Base-by-base conservation (phyloP, 2,329 filamentous ascomycete genomes). In the Pseudopithomyces maydicus region DNA sequence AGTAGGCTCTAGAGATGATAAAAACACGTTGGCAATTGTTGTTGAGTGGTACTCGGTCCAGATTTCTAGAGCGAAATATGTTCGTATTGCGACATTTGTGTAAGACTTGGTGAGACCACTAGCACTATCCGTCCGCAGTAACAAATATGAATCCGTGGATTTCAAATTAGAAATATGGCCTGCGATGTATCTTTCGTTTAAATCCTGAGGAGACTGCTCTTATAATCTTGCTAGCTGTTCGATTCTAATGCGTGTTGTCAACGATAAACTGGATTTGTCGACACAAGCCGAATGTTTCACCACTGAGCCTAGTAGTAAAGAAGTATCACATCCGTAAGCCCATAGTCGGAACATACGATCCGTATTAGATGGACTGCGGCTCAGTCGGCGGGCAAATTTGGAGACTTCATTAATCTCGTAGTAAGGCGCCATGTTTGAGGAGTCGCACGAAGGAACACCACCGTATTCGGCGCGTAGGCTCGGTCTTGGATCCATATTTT, bases 391-490 rank as follows among this genome's bases (percentile, higher is more conserved):
- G 44, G 38, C 42, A 57, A 60, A 55, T 56, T 23, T 54, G 53
- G 11, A 23, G 33, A 26, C 17, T 44, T 58, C 38, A 55, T 56
- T 36, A 50, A 50, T 29, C 20, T 35, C 17, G 38, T 43, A 35
- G 55, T 57, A 46, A 43, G 42, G n/a, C 42, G 23, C 33, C 49
- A 38, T 39, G 19, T 42, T 39, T 35, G 54, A 52, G 19, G 42
- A 47, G 41, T 20, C 56, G 53, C 45, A 47, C 22, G 14, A 36
- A 47, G 55, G 44, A 39, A 32, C 35, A 39, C 45, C 12, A 39
- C 63, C 64, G 61, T 63, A 61, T 59, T 62, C 57, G 62, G 53
- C 7, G 52, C 39, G 55, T 51, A 35, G 57, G 55, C 19, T 45
- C 41, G 41, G 19, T 45, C 26, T 39, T 29, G 29, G 23, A 11